Base-by-base conservation (phyloP, 805 yeast genomes). In the Candida krabiensis region DNA sequence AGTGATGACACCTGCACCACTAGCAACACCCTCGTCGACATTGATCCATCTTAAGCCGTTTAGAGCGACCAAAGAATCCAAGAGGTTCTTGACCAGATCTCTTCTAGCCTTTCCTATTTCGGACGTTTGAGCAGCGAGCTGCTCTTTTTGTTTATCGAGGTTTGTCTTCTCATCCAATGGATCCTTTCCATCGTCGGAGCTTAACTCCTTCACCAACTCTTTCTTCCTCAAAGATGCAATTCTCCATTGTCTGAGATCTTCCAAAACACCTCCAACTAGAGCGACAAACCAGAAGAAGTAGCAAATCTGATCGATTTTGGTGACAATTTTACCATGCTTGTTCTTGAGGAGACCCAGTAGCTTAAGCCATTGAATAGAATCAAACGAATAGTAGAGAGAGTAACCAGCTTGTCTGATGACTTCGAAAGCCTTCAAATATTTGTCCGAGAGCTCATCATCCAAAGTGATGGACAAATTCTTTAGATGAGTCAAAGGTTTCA, bases 1-100 rank as follows among this genome's bases (percentile, higher is more conserved):
- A 22, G 97, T 88, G 42, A 86, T 65, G 18, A 84, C 73, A 58
- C 98, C 98, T 26, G 93, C 88, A 41, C 81, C 65, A 25, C 95
- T 96, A 35, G 88, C 77, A 28, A 80, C 71, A 34, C 95, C 93
- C 52, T 90, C 96, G 58, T 80, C 77, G 52, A 79, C 67, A 50
- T 70, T 70, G 51, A 84, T 66, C 63, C 69, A 65, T 40, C 75
- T 71, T 61, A 86, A 73, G 37, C 80, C 76, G 61, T 84, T 80
- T 56, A 82, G 66, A 9, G 93, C 95, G 53, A 90, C 82, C 46
- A 84, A 70, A 46, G 77, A 58, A 64, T 90, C 97, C 44, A 84
- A 72, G 9, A 74, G 59, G 58, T 88, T 91, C 86, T 91, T 86
- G 19, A 83, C 62, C 43, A 87, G 65, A 64, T 80, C 86, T 53